Evolutionary conservation across 2,329 filamentous ascomycete species (phyloP).

Genomic region (Clonostachys sp.): DNA sequence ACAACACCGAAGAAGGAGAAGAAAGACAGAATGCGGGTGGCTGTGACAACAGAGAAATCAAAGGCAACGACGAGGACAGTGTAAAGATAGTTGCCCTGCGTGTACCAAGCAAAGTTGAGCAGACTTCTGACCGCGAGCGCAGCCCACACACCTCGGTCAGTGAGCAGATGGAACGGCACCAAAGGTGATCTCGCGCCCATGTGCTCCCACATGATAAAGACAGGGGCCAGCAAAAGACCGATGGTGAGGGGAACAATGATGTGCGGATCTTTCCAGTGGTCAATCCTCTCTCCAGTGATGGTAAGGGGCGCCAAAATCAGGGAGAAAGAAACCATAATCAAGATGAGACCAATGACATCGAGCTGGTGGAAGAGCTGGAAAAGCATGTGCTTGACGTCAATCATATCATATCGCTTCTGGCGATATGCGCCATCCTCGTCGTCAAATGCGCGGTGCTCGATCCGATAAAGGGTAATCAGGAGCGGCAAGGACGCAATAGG

Average conservation of each 20-base stretch:
- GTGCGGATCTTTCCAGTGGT: slow-evolving; percentile 44
- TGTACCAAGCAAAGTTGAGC: slow-evolving; percentile 48
- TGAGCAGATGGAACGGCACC: slow-evolving; percentile 52
- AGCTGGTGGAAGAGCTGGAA: slow-evolving; percentile 48
- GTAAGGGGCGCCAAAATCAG: slow-evolving; percentile 47
- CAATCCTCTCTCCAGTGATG: slow-evolving; percentile 41
- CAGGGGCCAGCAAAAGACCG: slow-evolving; percentile 41
- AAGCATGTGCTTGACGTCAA: neutral
- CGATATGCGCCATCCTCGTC: neutral
- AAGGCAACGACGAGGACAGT: slow-evolving; percentile 55
- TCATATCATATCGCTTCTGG: neutral
- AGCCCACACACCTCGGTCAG: slow-evolving; percentile 57
- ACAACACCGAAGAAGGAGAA: slow-evolving; percentile 51
- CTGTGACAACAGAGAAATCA: slow-evolving; percentile 46
- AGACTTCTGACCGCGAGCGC: slow-evolving; percentile 48
- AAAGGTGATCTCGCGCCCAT: slow-evolving; percentile 43
- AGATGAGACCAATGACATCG: slow-evolving; percentile 42
- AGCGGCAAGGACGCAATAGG: slow-evolving; percentile 51
- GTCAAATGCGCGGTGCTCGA: slow-evolving; percentile 16
- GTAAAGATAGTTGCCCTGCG: slow-evolving; percentile 56
- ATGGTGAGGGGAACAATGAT: slow-evolving; percentile 46
- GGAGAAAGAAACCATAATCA: slow-evolving; percentile 38
- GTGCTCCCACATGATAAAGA: slow-evolving; percentile 50
- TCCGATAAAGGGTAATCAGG: slow-evolving; percentile 31
- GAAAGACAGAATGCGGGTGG: slow-evolving; percentile 51